Conservation (phyloP, 495 filamentous ascomycete genomes). For the Penicillium chermesinum region DNA sequence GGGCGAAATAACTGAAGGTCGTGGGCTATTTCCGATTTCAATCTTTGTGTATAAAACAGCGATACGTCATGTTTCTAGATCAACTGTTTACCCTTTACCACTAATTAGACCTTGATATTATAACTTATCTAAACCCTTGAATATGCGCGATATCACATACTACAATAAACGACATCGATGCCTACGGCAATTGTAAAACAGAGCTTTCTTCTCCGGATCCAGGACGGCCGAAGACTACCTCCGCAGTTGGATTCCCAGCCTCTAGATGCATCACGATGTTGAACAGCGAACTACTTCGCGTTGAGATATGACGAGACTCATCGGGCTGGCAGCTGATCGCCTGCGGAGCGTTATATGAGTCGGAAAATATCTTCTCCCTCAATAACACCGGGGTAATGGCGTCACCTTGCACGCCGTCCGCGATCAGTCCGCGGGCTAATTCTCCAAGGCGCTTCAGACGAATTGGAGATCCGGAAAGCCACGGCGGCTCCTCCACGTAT, state of each 20-base stretch:
- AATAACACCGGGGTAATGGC: constrained; percentile 19
- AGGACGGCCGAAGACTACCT: constrained; percentile 29
- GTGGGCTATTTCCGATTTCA: no score
- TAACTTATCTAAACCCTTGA: no score
- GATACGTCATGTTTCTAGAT: no score
- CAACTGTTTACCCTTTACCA: no score
- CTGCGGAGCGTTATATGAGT: constrained; percentile 30
- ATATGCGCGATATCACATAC: no score
- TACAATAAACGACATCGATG: no score
- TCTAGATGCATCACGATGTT: constrained; percentile 40
- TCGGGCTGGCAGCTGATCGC: constrained; percentile 31
- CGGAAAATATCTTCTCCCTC: constrained; percentile 29
- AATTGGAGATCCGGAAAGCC: constrained; percentile 49
- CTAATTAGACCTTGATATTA: no score
- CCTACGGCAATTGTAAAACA: constrained; percentile 28
- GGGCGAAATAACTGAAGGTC: no score
- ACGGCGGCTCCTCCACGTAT: constrained; percentile 45
- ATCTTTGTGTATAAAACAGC: no score
- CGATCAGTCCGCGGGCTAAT: constrained; percentile 29
- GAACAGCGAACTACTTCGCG: constrained; percentile 24
- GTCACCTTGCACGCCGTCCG: constrained; percentile 16
- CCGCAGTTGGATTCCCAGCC: constrained; percentile 17
- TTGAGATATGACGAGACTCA: constrained; percentile 12
- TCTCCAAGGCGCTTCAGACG: constrained; percentile 44
- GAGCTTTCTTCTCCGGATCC: constrained; percentile 27